These are phyloP conservation scores for Cryoendolithus antarcticus DNA, from an alignment of 2,329 filamentous ascomycete genomes.

Conservation along the genomic window DNA sequence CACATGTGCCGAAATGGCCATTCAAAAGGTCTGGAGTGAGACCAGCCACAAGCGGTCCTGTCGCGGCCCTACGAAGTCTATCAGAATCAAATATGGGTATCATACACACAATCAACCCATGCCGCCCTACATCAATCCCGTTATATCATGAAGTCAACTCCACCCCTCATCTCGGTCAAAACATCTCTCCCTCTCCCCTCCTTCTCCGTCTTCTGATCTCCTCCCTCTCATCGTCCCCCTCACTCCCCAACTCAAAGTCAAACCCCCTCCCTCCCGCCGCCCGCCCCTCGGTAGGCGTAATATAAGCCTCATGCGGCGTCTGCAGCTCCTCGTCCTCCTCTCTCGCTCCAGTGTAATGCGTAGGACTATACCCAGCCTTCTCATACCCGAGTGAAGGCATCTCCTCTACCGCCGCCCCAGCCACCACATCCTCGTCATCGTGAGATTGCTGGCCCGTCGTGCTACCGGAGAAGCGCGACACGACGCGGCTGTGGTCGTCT, in stretches of 20 bases:
- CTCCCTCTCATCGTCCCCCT: background rate
- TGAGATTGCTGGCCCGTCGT: constrained; percentile 7
- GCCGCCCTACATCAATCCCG: too few species aligned
- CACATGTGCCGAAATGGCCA: too few species aligned
- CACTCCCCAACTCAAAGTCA: constrained; percentile 7
- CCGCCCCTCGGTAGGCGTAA: constrained; percentile 17
- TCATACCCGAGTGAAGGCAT: constrained; percentile 9
- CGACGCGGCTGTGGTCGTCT: background rate
- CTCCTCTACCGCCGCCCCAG: constrained; percentile 12
- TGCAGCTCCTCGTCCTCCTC: constrained; percentile 10
- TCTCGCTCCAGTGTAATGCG: too few species aligned
- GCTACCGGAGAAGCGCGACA: constrained; percentile 4
- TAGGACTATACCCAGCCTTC: background rate
- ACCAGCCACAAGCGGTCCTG: too few species aligned
- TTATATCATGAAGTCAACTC: too few species aligned
- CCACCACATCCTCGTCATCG: constrained; percentile 2
- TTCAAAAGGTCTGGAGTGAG: too few species aligned
- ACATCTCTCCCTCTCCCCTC: constrained; percentile 11
- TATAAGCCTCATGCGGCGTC: constrained; percentile 17
- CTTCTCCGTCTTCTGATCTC: too few species aligned
- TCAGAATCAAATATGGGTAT: too few species aligned
- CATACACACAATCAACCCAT: too few species aligned
- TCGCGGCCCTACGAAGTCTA: too few species aligned
- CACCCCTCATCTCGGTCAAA: constrained; percentile 6
- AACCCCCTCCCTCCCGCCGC: constrained; percentile 7